These are phyloP conservation scores for Pseudogymnoascus sp. DNA, from an alignment of 2,329 filamentous ascomycete genomes.

Conservation along the genomic window DNA sequence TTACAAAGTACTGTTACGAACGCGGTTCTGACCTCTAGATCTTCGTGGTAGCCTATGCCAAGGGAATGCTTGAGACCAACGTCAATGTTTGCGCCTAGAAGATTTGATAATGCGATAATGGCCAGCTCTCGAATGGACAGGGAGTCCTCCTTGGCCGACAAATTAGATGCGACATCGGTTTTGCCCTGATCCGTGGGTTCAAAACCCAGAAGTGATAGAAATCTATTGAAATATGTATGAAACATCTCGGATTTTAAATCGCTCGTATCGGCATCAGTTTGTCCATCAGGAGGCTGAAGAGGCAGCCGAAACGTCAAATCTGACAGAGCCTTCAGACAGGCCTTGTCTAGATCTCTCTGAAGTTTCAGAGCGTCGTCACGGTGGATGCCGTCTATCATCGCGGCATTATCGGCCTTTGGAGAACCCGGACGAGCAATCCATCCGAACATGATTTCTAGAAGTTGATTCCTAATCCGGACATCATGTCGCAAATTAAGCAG, in stretches of 20 bases:
- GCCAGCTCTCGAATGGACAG: conserved; percentile 52
- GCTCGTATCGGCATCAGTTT: conserved; percentile 57
- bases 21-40: conserved; percentile 59
- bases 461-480: conserved; percentile 59
- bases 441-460: conserved; percentile 59
- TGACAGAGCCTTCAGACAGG: conserved; percentile 56
- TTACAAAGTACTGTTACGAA: conserved; percentile 65
- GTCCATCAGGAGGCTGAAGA: conserved; percentile 56
- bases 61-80: conserved; percentile 63
- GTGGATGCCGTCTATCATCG: conserved; percentile 33
- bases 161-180: conserved; percentile 33
- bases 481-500: conserved; percentile 61
- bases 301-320: conserved; percentile 59
- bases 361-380: conserved; percentile 50
- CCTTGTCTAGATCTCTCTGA: conserved; percentile 58
- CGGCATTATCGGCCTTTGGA: conserved; percentile 37
- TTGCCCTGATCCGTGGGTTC: conserved; percentile 40
- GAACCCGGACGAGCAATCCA: conserved; percentile 59
- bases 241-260: conserved; percentile 66
- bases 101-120: conserved; percentile 60
- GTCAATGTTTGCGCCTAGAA: conserved; percentile 63
- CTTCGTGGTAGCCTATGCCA: conserved; percentile 63
- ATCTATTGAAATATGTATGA: conserved; percentile 62
- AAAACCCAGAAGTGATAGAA: conserved; percentile 56
- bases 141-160: conserved; percentile 42